These are phyloP conservation scores for Pythium brassicae DNA, from an alignment of 352 stramenopile species.

Conservation along the genomic window DNA sequence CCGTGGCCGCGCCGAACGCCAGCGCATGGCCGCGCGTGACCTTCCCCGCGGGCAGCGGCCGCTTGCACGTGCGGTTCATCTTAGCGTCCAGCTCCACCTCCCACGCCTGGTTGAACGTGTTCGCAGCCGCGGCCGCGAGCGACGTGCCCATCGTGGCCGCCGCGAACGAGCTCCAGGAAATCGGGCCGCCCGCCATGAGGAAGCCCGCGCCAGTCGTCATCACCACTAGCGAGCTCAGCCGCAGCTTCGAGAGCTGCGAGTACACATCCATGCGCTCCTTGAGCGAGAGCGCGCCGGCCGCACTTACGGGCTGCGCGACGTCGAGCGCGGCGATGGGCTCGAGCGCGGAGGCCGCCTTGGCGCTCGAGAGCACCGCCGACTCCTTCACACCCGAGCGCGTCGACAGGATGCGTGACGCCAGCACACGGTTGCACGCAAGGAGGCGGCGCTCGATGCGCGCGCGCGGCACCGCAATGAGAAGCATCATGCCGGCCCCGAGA, in stretches of 20 bases:
- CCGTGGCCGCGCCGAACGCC: constrained; percentile 81
- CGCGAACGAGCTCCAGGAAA: constrained; percentile 87
- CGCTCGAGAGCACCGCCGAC: constrained; percentile 22
- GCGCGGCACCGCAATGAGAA: constrained; percentile 2
- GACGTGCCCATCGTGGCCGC: constrained; percentile 92
- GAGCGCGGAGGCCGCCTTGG: too few relatives aligned
- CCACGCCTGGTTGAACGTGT: constrained; percentile 98
- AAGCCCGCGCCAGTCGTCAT: constrained; percentile 95
- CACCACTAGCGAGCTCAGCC: constrained; percentile 94
- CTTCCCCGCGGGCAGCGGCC: constrained; percentile 90
- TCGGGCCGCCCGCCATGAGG: constrained; percentile 92
- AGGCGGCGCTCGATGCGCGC: neutral
- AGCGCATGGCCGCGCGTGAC: constrained; percentile 79
- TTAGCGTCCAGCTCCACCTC: constrained; percentile 92
- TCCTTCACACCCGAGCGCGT: constrained; percentile 49
- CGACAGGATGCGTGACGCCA: constrained; percentile 46
- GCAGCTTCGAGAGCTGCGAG: constrained; percentile 93
- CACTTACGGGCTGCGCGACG: neutral
- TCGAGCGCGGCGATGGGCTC: too few relatives aligned
- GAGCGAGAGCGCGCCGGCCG: constrained; percentile 35
- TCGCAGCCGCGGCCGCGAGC: constrained; percentile 91
- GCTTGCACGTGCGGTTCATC: constrained; percentile 96
- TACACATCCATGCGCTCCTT: constrained; percentile 74
- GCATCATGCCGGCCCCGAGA: neutral
- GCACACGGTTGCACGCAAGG: neutral